Evolutionary conservation across 164 flowering plant genomes (phyloP), one percentile per base, ranked within the genome.

Genomic region (Dillenia suffruticosa): DNA sequence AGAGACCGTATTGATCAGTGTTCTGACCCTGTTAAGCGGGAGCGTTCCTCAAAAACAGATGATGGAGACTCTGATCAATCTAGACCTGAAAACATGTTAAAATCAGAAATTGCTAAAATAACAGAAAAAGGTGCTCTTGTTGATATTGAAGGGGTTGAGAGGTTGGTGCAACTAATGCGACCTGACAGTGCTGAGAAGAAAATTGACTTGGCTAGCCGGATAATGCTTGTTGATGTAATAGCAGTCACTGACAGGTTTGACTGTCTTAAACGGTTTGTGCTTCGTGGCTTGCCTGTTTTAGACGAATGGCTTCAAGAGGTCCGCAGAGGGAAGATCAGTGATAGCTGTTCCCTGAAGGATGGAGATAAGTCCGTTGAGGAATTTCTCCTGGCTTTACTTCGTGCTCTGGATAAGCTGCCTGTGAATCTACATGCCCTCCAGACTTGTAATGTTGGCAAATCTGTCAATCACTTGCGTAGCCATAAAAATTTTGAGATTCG

Each of bases 221-320:
- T 77, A 54, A 75, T 89, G 83, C 88, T 89, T 62, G 88, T 79
- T 19, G 79, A 81, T 70, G 94, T 87, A 14, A 71, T 93, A 50
- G 83, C 90, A 52, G 84, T 80, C 44, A 87, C 98, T 8, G 96
- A 91, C 44, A 79, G 74, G 61, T 50, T 68, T 68, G 99, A 93
- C 62, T 91, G 96, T 71, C 90, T 94, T 44, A 74, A 68, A 51
- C 70, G 72, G 64, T 94, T 94, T 80, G 85, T 94, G 73, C 85
- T 87, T 16, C 80, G 63, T 68, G 98, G 96, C 24, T 69, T 90
- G 67, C 79, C 83, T 74, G 82, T 90, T 5, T 78, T 90, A 47
- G 88, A 93, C 80, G 92, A 83, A 45, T 93, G 98, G 98, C 92
- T 93, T 26, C 97, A 91, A 69, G 92, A 93, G 68, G 78, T 80